These are phyloP conservation scores for Magnusiomyces ingens DNA, from an alignment of 1,139 yeast species.

Conservation along the genomic window DNA sequence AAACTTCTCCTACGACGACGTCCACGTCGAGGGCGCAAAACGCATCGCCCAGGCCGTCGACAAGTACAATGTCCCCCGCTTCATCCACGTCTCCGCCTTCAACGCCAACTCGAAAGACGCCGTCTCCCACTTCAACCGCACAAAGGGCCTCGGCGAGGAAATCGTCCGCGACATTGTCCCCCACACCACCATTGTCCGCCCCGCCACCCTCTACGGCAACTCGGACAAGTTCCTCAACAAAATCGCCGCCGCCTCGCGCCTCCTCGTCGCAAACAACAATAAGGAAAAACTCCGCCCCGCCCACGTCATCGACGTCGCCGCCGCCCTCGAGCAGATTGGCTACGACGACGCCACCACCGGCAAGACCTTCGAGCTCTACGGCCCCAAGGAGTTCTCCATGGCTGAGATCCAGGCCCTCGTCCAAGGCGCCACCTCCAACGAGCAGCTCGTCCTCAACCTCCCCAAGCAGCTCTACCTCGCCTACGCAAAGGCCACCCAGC, in stretches of 20 bases:
- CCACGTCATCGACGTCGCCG: slow-evolving; percentile 73
- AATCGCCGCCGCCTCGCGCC: slow-evolving; percentile 45
- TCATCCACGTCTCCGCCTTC: slow-evolving; percentile 73
- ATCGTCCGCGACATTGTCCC: slow-evolving; percentile 63
- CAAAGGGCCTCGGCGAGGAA: slow-evolving; percentile 76
- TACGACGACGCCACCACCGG: slow-evolving; percentile 78
- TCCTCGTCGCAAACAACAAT: slow-evolving; percentile 60
- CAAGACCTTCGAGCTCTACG: slow-evolving; percentile 66
- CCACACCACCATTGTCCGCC: slow-evolving; percentile 78
- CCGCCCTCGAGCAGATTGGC: slow-evolving; percentile 71
- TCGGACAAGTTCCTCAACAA: slow-evolving; percentile 67
- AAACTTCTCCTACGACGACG: slow-evolving; percentile 76
- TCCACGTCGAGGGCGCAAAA: slow-evolving; percentile 70
- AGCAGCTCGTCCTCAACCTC: slow-evolving; percentile 42
- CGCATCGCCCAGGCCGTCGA: slow-evolving; percentile 70
- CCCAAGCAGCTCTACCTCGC: slow-evolving; percentile 46
- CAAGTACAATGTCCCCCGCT: slow-evolving; percentile 69
- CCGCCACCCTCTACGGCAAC: slow-evolving; percentile 74
- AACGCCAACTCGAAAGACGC: slow-evolving; percentile 51
- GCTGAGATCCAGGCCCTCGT: slow-evolving; percentile 65
- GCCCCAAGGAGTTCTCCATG: slow-evolving; percentile 61
- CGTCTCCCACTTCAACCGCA: slow-evolving; percentile 62
- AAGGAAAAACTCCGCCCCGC: slow-evolving; percentile 63
- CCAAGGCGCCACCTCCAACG: slow-evolving; percentile 47
- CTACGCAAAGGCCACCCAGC: slow-evolving; percentile 46